Evolutionary conservation across 331 rosid genomes (phyloP), one percentile per base, ranked within the genome.

Genomic region (Stylosanthes scabra): DNA sequence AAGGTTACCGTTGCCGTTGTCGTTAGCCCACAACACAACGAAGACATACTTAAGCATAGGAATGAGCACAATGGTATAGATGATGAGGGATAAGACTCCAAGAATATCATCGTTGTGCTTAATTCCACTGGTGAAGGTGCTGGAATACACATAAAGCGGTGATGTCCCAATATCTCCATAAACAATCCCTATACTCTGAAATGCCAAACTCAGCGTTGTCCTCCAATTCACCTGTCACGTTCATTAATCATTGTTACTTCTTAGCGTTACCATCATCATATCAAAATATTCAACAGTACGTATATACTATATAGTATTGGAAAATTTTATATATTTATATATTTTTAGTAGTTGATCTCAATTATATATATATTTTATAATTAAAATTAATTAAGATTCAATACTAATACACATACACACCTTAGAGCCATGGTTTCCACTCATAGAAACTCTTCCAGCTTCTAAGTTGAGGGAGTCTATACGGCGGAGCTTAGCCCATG

Each of bases 81-180:
- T 86, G 82, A 93, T 93, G 49, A 93, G 89, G 2, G 96, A 87
- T 28, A 93, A 44, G 9, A 81, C 93, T 0, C 96, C 98, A 2
- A 89, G 13, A 20, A 90, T 45, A 28, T 93, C 98, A 3, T 93
- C 92, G 0, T 1, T 50, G 81, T 83, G 2, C 0, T 77, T 15
- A 3, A 91, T 88, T 3, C 50, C 57, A 0, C 75, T 0, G 0
- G 78, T 1, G 84, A 93, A 93, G 1, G 88, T 91, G 66, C 93
- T 86, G 0, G 85, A 42, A 13, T 3, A 91, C 6, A 93, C 98
- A 14, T 91, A 93, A 11, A 93, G 86, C 2, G 97, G 98, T 2
- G 98, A 93, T 6, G 98, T 93, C 3, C 98, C 98, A 31, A 93
- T 89, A 83, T 93, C 98, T 3, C 97, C 98, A 3, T 91, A 93